Base-by-base conservation (phyloP, 192 early-diverging fungal species). In the Backusella macrospora region DNA sequence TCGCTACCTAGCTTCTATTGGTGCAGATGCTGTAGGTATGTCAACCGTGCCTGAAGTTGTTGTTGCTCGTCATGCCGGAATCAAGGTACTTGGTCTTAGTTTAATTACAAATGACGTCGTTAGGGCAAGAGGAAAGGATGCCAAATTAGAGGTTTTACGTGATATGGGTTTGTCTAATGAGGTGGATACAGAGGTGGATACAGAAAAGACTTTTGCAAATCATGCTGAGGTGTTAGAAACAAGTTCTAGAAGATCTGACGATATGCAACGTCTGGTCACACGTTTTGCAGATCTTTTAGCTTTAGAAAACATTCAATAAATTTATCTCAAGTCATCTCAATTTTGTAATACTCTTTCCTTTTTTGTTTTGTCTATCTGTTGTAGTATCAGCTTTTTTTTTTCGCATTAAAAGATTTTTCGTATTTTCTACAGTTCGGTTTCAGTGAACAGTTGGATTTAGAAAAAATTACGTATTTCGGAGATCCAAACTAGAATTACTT, bases 11-110 rank as follows among this genome's bases (percentile, higher is more conserved):
- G 29, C 86, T 16, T 23, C 47, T 6, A 76, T 91, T 39, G 93
- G 93, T 23, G 95, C 88, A n/a, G 95, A 96, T 80, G 89, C 89
- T 59, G 91, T 98, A 12, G 95, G 96, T 21, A 95, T 96, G 90
- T 92, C 90, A 18, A 96, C 94, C 9, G 90, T 94, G 21, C 94
- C 95, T 3, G 96, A 96, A 73, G 92, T 96, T 23, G 81, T 96
- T 66, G 89, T 92, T 16, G 95, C 95, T 15, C 84, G 89, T 29
- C 95, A 96, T 73, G 87, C 88, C 52, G 95, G 94, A 8, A 83
- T 98, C 65, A 84, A 89, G 63, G 90, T 95, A 9, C 76, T 98
- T 42, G 94, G 93, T 39, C 67, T 95, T 55, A 88, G 86, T 62
- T 82, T 97, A 74, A 88, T 96, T 42, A 96, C 95, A 26, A 95